These are phyloP conservation scores for Cairneyella variabilis DNA, from an alignment of 495 filamentous ascomycete species.

Conservation along the genomic window DNA sequence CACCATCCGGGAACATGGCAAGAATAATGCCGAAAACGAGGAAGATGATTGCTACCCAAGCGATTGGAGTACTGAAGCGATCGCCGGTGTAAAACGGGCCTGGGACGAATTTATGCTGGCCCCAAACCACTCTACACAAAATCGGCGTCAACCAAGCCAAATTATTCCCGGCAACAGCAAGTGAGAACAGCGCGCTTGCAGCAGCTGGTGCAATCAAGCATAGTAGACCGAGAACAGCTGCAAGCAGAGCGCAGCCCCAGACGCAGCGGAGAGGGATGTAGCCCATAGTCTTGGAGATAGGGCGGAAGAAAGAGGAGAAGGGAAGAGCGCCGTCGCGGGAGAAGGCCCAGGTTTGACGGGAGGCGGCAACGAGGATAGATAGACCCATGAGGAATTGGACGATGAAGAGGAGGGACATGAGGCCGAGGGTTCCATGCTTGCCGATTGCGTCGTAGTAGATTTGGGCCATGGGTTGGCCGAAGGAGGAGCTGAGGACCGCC, in stretches of 20 bases:
- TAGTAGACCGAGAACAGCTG: slow-evolving; percentile 51
- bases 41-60: slow-evolving; percentile 32
- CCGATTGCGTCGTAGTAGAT: slow-evolving; percentile 54
- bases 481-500: slow-evolving; percentile 35
- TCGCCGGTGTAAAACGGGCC: slow-evolving; percentile 46
- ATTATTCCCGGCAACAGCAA: slow-evolving; percentile 49
- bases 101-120: slow-evolving; percentile 54
- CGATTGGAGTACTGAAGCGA: slow-evolving; percentile 41
- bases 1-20: slow-evolving; percentile 57
- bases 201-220: slow-evolving; percentile 54
- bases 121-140: slow-evolving; percentile 59
- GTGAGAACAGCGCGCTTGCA: slow-evolving; percentile 51
- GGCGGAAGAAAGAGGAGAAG: slow-evolving; percentile 49
- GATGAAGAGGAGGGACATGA: slow-evolving; percentile 54
- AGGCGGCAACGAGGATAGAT: slow-evolving; percentile 48
- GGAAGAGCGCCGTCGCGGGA: slow-evolving; percentile 51
- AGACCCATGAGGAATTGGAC: slow-evolving; percentile 53
- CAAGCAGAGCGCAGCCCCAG: slow-evolving; percentile 53
- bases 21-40: slow-evolving; percentile 33
- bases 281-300: slow-evolving; percentile 50
- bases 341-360: slow-evolving; percentile 53
- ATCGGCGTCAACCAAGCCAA: slow-evolving; percentile 58
- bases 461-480: slow-evolving; percentile 53
- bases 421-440: slow-evolving; percentile 47
- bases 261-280: slow-evolving; percentile 61